Conservation (phyloP, 202 grass and related monocot species). For the Sporobolus alterniflorus region DNA sequence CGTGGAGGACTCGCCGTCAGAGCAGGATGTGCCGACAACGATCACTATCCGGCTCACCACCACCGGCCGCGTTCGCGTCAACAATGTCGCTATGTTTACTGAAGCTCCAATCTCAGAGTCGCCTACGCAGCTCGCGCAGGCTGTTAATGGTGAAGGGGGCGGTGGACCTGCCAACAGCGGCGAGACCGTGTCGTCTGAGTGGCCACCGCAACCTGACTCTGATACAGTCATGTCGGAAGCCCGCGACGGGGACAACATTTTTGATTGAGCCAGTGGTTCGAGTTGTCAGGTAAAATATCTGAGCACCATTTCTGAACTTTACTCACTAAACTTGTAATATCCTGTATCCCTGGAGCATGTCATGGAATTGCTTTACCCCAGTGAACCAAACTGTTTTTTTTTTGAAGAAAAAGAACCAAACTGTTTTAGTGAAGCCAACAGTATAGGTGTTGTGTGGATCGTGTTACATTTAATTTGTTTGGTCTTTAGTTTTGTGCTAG, state of each 20-base stretch:
- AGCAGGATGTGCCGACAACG: conserved; percentile 13
- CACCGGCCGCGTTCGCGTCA: neutral
- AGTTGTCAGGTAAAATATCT: conserved; percentile 31
- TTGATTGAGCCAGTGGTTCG: conserved; percentile 38
- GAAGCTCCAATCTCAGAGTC: conserved; percentile 21
- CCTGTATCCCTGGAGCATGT: neutral
- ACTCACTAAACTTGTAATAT: neutral
- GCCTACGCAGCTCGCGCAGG: conserved; percentile 56
- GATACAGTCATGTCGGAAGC: conserved; percentile 53
- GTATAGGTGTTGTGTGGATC: neutral
- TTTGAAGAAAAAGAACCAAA: too few relatives aligned
- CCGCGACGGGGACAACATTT: conserved; percentile 30
- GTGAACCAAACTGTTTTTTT: neutral
- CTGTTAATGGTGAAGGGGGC: conserved; percentile 39
- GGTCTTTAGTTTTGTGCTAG: neutral
- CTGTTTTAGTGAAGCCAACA: neutral
- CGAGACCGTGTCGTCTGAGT: conserved; percentile 64
- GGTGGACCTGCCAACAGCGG: conserved; percentile 50
- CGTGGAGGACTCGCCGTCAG: neutral
- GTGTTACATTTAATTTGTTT: neutral
- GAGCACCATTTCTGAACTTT: neutral
- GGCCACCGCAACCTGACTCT: conserved; percentile 43
- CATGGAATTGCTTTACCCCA: neutral
- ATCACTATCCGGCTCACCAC: conserved; percentile 49
- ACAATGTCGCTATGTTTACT: neutral